These are phyloP conservation scores for Schoenoplectus tabernaemontani DNA, from an alignment of 202 grass and related monocot genomes.

Conservation along the genomic window DNA sequence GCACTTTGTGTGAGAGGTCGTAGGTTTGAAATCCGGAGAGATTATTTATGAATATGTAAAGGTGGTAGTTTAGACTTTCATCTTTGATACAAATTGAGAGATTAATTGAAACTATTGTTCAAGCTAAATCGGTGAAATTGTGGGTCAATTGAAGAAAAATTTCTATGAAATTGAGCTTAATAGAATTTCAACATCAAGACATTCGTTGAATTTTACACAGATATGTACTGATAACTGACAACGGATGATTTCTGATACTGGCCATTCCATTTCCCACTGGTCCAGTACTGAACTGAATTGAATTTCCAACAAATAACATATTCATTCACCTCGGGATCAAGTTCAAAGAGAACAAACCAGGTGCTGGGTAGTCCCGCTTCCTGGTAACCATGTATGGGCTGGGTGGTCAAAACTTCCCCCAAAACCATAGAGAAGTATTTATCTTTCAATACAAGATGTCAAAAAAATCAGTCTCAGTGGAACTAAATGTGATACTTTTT, in stretches of 20 bases:
- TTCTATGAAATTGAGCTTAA: too few species aligned
- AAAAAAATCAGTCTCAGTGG: conserved; percentile 33
- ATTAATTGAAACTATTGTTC: too few species aligned
- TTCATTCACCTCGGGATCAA: conserved; percentile 29
- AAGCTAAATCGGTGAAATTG: too few species aligned
- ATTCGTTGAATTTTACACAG: too few species aligned
- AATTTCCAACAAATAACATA: conserved; percentile 38
- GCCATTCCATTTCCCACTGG: conserved; percentile 40
- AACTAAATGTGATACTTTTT: conserved; percentile 18
- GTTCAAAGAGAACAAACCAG: conserved; percentile 27
- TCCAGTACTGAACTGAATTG: conserved; percentile 33
- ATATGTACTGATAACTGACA: too few species aligned
- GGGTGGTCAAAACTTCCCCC: conserved; percentile 60
- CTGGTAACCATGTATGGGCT: conserved; percentile 36
- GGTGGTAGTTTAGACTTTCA: too few species aligned
- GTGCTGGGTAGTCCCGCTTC: conserved; percentile 32
- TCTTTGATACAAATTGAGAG: too few species aligned
- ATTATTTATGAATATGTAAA: too few species aligned
- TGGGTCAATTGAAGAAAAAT: too few species aligned
- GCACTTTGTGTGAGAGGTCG: too few species aligned
- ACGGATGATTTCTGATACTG: conserved; percentile 16
- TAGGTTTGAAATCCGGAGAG: too few species aligned
- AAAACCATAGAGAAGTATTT: conserved; percentile 32
- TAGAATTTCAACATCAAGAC: too few species aligned
- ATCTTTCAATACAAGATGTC: conserved; percentile 49